Evolutionary conservation across 164 flowering plant genomes (phyloP).

Genomic region (Vitis rotundifolia): DNA sequence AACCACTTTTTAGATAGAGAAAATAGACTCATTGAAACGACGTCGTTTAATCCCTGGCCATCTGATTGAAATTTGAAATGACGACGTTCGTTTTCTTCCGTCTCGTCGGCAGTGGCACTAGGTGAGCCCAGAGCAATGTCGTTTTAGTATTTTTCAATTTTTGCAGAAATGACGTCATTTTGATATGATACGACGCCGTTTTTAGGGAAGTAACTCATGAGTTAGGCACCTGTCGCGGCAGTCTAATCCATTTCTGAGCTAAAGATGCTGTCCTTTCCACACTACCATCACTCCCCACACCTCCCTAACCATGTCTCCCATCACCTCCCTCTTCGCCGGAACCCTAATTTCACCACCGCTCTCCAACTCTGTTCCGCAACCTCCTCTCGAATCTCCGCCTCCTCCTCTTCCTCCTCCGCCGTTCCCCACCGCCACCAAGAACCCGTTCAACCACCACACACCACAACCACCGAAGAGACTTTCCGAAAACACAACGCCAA

Average conservation of each 20-base stretch:
- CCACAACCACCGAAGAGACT: slow-evolving; percentile 5
- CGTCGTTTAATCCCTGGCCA: no score
- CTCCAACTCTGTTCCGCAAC: slow-evolving; percentile 11
- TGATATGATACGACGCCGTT: no score
- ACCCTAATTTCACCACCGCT: slow-evolving; percentile 8
- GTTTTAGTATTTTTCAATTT: no score
- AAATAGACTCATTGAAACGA: no score
- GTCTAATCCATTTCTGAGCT: background rate
- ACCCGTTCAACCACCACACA: background rate
- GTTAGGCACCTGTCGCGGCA: background rate
- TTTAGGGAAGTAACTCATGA: no score
- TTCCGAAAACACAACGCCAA: slow-evolving; percentile 67
- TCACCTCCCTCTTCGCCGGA: slow-evolving; percentile 16
- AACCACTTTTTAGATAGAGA: no score
- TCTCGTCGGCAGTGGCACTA: no score
- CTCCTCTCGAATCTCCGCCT: slow-evolving; percentile 7
- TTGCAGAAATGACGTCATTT: no score
- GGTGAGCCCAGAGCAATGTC: no score
- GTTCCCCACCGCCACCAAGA: slow-evolving; percentile 6
- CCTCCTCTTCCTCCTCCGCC: slow-evolving; percentile 16
- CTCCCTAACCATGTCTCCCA: slow-evolving; percentile 8
- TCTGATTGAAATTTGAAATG: no score
- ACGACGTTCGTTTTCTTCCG: no score
- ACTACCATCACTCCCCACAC: slow-evolving; percentile 18
- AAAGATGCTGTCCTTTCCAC: slow-evolving; percentile 20